These are phyloP conservation scores for Exophiala sideris DNA, from an alignment of 2,329 filamentous ascomycete genomes.

Conservation along the genomic window DNA sequence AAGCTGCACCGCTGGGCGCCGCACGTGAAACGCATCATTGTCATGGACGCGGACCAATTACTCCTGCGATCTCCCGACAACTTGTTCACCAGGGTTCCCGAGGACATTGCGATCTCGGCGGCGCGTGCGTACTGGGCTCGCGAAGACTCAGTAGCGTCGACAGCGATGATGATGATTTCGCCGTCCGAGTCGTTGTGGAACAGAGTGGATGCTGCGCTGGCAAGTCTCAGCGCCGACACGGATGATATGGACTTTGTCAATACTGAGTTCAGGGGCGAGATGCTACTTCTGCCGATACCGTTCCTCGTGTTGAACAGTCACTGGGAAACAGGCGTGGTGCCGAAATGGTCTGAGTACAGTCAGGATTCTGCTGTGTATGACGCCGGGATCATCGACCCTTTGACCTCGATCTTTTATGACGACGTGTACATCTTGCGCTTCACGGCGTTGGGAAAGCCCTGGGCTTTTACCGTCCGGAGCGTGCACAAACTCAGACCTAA, in stretches of 20 bases:
- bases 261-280: neutral
- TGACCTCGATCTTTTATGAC: conserved; percentile 3
- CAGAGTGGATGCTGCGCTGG: conserved; percentile 2
- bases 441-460: conserved; percentile 7
- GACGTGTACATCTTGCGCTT: conserved; percentile 6
- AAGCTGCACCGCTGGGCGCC: conserved; percentile 1
- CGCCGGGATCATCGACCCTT: conserved; percentile 1
- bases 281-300: neutral
- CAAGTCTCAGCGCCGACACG: neutral
- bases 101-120: neutral
- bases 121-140: conserved; percentile 5
- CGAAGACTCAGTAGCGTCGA: neutral
- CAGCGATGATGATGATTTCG: conserved; percentile 2
- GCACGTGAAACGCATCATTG: neutral
- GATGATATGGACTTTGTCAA: conserved; percentile 14
- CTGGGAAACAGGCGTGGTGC: conserved; percentile 2
- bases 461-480: neutral
- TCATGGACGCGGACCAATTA: conserved; percentile 1
- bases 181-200: conserved; percentile 4
- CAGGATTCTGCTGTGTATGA: neutral
- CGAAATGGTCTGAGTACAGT: neutral
- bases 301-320: conserved; percentile 6
- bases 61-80: neutral
- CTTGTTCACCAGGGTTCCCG: neutral
- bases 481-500: conserved; percentile 1